phyloP scores from a whole-genome alignment of 1,284 basidiomycete genomes.

The Leccinum pachyderme region DNA sequence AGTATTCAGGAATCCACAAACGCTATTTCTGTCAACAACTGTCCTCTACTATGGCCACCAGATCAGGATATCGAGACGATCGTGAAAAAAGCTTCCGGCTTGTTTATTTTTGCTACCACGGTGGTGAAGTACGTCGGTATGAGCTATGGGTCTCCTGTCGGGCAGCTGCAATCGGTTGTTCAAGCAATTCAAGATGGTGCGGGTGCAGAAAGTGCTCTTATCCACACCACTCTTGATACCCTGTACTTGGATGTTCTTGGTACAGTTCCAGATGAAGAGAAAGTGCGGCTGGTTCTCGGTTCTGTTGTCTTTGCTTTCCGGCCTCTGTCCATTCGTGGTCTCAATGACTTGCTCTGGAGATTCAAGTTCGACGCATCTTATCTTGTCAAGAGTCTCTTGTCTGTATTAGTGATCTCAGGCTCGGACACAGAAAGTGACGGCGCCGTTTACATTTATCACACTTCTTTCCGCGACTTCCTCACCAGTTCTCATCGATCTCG shows the following conservation, averaged over 20 bases:
- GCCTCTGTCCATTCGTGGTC: slow-evolving; percentile 16
- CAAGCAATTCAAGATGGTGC: slow-evolving; percentile 3
- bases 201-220: slow-evolving; percentile 4
- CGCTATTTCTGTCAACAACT: neutral
- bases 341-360: slow-evolving; percentile 15
- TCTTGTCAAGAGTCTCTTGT: slow-evolving; percentile 13
- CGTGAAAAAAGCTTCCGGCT: slow-evolving; percentile 22
- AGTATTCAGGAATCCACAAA: slow-evolving; percentile 2
- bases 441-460: slow-evolving; percentile 21
- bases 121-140: slow-evolving; percentile 26
- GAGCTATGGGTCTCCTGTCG: slow-evolving; percentile 9
- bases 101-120: slow-evolving; percentile 32
- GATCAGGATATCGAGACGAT: slow-evolving; percentile 18
- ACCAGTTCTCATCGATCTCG: slow-evolving; percentile 15
- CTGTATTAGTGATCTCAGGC: slow-evolving; percentile 17
- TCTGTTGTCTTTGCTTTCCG: slow-evolving; percentile 15
- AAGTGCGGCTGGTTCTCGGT: slow-evolving; percentile 15
- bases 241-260: slow-evolving; percentile 19
- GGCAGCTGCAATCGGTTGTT: slow-evolving; percentile 13
- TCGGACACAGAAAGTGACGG: slow-evolving; percentile 4
- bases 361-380: slow-evolving; percentile 8
- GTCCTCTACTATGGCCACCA: slow-evolving; percentile 18
- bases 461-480: slow-evolving; percentile 28
- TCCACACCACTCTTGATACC: slow-evolving; percentile 18
- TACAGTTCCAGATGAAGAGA: slow-evolving; percentile 12